phyloP scores from a whole-genome alignment of 139 green algal species.

The Chlorella sorokiniana region DNA sequence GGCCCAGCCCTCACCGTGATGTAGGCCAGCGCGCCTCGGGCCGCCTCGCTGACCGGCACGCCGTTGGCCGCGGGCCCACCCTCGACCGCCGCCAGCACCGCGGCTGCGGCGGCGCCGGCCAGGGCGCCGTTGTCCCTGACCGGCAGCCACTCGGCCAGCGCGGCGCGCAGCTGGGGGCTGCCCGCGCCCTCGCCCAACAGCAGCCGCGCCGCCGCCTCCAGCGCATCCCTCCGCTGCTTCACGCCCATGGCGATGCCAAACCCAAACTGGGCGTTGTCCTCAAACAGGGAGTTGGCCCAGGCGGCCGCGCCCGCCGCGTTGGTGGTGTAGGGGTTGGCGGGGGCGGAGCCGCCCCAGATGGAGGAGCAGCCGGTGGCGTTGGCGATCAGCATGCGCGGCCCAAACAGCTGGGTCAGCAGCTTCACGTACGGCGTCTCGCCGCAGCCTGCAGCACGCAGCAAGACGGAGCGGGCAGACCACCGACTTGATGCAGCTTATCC shows the following conservation, averaged over 20 bases:
- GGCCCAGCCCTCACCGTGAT: background rate
- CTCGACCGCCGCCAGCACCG: slow-evolving; percentile 7
- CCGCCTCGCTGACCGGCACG: too few species aligned
- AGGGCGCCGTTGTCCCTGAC: slow-evolving; percentile 41
- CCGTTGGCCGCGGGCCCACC: too few species aligned
- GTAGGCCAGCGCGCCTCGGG: slow-evolving; percentile 13
- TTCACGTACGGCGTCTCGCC: slow-evolving; percentile 59
- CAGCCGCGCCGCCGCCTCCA: slow-evolving; percentile 28
- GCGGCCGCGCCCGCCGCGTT: slow-evolving; percentile 53
- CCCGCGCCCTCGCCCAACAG: slow-evolving; percentile 29
- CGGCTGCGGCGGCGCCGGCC: slow-evolving; percentile 7
- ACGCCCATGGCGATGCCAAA: slow-evolving; percentile 60
- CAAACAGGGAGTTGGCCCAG: slow-evolving; percentile 71
- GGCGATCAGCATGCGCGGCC: slow-evolving; percentile 60
- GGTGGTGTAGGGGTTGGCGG: slow-evolving; percentile 64
- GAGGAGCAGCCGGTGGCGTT: slow-evolving; percentile 64
- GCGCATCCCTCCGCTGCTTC: slow-evolving; percentile 50
- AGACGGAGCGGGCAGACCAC: too few species aligned
- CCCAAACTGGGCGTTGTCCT: slow-evolving; percentile 66
- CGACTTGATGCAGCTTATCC: too few species aligned
- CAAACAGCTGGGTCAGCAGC: slow-evolving; percentile 60
- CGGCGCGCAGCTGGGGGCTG: slow-evolving; percentile 28
- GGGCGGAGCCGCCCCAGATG: slow-evolving; percentile 66
- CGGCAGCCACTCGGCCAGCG: slow-evolving; percentile 46
- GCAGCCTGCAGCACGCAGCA: too few species aligned